Evolutionary conservation across 2,329 filamentous ascomycete genomes (phyloP).

Genomic region (Tympanopsis confertula): DNA sequence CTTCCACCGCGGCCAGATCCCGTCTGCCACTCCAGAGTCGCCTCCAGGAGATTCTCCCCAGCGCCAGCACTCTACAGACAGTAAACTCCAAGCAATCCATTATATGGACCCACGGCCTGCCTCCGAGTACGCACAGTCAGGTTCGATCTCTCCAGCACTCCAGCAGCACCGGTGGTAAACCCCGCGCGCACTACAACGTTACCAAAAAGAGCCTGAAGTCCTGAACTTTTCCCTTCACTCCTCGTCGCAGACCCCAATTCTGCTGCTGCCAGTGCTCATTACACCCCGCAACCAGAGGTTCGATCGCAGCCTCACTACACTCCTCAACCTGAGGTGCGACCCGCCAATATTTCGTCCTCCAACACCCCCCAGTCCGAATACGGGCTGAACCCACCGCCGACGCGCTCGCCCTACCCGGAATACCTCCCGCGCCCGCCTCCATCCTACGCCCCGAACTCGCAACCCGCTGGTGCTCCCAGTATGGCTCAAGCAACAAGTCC

Average conservation of each 20-base stretch:
- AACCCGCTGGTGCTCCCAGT: slow-evolving; percentile 65
- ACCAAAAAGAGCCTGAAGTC: slow-evolving; percentile 34
- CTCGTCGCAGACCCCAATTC: slow-evolving; percentile 70
- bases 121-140: slow-evolving; percentile 75
- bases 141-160: slow-evolving; percentile 67
- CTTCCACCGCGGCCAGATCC: too few relatives aligned
- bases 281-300: neutral
- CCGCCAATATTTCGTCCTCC: slow-evolving; percentile 60
- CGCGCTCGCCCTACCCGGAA: slow-evolving; percentile 78
- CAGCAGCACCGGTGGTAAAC: slow-evolving; percentile 48
- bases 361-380: slow-evolving; percentile 85
- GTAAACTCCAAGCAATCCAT: too few relatives aligned
- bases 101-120: slow-evolving; percentile 34
- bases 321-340: slow-evolving; percentile 68
- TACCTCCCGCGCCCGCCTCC: slow-evolving; percentile 66
- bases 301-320: slow-evolving; percentile 49
- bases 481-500: slow-evolving; percentile 99
- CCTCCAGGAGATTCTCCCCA: too few relatives aligned
- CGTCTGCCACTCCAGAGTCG: too few relatives aligned
- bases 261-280: slow-evolving; percentile 46
- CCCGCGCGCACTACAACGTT: slow-evolving; percentile 14
- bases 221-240: slow-evolving; percentile 34
- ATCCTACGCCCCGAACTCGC: slow-evolving; percentile 65
- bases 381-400: slow-evolving; percentile 62
- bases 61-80: too few relatives aligned